Percentiles rank a stretch among this genome's conserved stretches.
Conservation (phyloP, 495 filamentous ascomycete species). For the Penicillium atrosanguineum region DNA sequence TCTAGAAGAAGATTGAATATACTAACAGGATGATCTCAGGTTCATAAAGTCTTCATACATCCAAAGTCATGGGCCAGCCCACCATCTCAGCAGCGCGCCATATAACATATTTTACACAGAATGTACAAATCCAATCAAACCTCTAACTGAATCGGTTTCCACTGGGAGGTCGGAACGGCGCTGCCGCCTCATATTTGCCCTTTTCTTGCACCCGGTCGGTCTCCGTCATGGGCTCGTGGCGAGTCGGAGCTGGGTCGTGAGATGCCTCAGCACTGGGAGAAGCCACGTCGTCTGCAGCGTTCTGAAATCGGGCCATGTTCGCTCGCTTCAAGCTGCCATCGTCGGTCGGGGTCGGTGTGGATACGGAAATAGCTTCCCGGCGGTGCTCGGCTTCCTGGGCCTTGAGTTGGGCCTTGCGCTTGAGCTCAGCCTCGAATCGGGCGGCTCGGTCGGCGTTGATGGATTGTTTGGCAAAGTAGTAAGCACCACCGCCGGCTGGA, state of each 20-base stretch:
- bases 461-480: conserved; percentile 92
- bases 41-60: neutral
- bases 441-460: conserved; percentile 84
- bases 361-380: conserved; percentile 24
- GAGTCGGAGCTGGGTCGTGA: conserved; percentile 80
- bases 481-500: conserved; percentile 82
- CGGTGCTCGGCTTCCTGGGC: conserved; percentile 55
- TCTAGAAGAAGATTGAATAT: neutral
- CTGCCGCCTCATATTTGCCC: conserved; percentile 82
- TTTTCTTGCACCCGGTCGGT: conserved; percentile 68
- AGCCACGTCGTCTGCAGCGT: conserved; percentile 53
- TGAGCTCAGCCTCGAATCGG: conserved; percentile 65
- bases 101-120: conserved; percentile 2
- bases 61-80: neutral
- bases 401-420: conserved; percentile 59
- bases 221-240: conserved; percentile 76
- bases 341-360: conserved; percentile 22
- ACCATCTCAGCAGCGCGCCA: neutral
- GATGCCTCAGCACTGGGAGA: conserved; percentile 79
- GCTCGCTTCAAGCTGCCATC: conserved; percentile 34
- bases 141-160: conserved; percentile 78
- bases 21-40: neutral
- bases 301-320: conserved; percentile 34
- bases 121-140: conserved; percentile 15
- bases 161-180: conserved; percentile 69